Base-by-base conservation (phyloP, 2,329 filamentous ascomycete species). In the Cephalotrichum gorgonifer region DNA sequence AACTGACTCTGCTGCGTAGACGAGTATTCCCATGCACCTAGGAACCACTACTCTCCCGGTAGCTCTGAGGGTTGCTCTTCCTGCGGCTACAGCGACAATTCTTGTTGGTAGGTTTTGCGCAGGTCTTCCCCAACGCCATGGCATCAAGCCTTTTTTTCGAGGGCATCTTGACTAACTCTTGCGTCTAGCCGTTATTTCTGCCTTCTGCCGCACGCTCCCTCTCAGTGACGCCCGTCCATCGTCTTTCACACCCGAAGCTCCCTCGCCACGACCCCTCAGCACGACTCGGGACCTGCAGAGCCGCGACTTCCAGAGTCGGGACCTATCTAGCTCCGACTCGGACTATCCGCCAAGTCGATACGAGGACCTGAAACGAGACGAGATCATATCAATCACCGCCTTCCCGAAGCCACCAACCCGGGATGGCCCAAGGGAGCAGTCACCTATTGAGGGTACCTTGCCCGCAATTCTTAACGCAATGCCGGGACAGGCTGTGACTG, bases 1-100 rank as follows among this genome's bases (percentile, higher is more conserved):
- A 28, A 25, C 38, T 48, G 4, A 48, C 38, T 12, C 15, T 52
- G n/a, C n/a, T n/a, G 28, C 26, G 9, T 48, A 79, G 74, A 67
- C 69, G 51, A 80, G 77, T 55, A 65, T 72, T 7, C 65, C 71
- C 8, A 65, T 79, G 60, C 63, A 75, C 45, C 58, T 81, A 7
- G 77, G 76, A 30, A 63, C 73, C 41, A 55, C 54, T 17, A 62
- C 62, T 4, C 64, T 72, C 14, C 61, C 65, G 15, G 58, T 78
- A 15, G 62, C 70, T 22, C 58, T 69, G 39, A 67, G 71, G 53
- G 78, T 73, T 3, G 67, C 73, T 6, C 58, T 79, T 23, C 76
- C 78, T 28, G 71, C 74, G 4, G 59, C 65, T 27, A 76, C 76
- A 3, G 64, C 79, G 17, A 59, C 70, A 26, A 57, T 76, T 14